Evolutionary conservation across 768 basidiomycete genomes (phyloP).

Genomic region (Neoboletus subvelutipes): DNA sequence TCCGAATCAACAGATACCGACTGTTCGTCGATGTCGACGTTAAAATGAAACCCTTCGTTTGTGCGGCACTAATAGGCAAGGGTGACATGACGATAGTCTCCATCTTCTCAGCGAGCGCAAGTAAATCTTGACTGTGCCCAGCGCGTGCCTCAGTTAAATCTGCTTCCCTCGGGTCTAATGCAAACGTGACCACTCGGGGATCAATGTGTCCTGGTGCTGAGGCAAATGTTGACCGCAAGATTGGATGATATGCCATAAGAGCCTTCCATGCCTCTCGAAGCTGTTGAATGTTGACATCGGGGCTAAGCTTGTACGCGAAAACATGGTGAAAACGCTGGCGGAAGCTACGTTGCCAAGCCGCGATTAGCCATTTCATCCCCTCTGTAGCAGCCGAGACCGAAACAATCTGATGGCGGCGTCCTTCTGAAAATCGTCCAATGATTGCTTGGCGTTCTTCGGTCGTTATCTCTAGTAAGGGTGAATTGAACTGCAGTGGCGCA

Average conservation of each 20-base stretch:
- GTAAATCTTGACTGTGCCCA: slow-evolving; percentile 7
- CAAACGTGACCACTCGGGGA: slow-evolving; percentile 28
- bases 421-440: slow-evolving; percentile 15
- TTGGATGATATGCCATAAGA: slow-evolving; percentile 36
- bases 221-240: slow-evolving; percentile 45
- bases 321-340: slow-evolving; percentile 43
- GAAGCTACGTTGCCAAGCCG: slow-evolving; percentile 45
- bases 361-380: slow-evolving; percentile 39
- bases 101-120: slow-evolving; percentile 22
- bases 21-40: slow-evolving; percentile 2
- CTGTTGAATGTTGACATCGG: slow-evolving; percentile 27
- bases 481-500: not conserved
- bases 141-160: slow-evolving; percentile 9
- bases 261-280: slow-evolving; percentile 39
- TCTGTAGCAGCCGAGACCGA: slow-evolving; percentile 24
- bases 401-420: slow-evolving; percentile 12
- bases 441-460: slow-evolving; percentile 14
- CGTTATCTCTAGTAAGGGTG: slow-evolving; percentile 1
- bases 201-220: slow-evolving; percentile 14
- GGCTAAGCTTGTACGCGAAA: slow-evolving; percentile 40
- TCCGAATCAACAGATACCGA: slow-evolving; percentile 30
- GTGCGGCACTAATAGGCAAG: slow-evolving; percentile 18
- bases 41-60: slow-evolving; percentile 24
- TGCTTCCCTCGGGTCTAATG: slow-evolving; percentile 5
- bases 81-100: slow-evolving; percentile 21